Evolutionary conservation across 225 moss, liverwort and hornwort species (phyloP), one percentile per base, ranked within the genome.

Genomic region (Polytrichum commune): DNA sequence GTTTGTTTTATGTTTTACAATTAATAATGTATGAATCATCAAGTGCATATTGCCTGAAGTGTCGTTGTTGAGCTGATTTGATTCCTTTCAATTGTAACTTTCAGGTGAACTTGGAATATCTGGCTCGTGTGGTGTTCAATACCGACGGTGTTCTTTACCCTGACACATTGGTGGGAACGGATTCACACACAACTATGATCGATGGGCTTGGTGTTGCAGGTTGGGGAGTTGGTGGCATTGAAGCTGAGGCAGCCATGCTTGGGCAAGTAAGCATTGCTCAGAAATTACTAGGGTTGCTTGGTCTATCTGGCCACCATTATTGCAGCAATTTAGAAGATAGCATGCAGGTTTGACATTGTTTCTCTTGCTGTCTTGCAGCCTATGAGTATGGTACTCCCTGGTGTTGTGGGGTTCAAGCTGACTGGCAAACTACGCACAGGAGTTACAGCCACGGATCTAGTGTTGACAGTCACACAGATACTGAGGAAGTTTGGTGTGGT

Each of bases 181-280:
- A 97, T 75, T 97, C 96, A n/a, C 96, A 97, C 75, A 97, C 96
- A 56, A 97, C 96, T 28, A 97, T 97, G 96, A 93, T 97, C 69
- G 96, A 97, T 76, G 96, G 96, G 29, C 89, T 97, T 61, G 96
- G 96, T 74, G 96, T 97, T 53, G 96, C 96, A 64, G 96, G 96
- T 72, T 97, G 96, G 96, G 96, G 96, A 84, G 96, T 97, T 38
- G 96, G 96, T 79, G 96, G 96, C 71, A 97, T 97, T 75, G 96
- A 97, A 77, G 96, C 96, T 1, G 96, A 97, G 82, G 96, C 96
- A 69, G 89, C 96, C 53, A 97, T 97, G 96, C 93, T 97, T 73
- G 96, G 96, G 58, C 96, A 97, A 83, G 96, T 96, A 72, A 84
- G 81, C 64, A 68, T 73, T 58, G 64, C 30, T 18, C 60, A 73